These are phyloP conservation scores for Thelonectria olida DNA, from an alignment of 2,329 filamentous ascomycete genomes.

Conservation along the genomic window DNA sequence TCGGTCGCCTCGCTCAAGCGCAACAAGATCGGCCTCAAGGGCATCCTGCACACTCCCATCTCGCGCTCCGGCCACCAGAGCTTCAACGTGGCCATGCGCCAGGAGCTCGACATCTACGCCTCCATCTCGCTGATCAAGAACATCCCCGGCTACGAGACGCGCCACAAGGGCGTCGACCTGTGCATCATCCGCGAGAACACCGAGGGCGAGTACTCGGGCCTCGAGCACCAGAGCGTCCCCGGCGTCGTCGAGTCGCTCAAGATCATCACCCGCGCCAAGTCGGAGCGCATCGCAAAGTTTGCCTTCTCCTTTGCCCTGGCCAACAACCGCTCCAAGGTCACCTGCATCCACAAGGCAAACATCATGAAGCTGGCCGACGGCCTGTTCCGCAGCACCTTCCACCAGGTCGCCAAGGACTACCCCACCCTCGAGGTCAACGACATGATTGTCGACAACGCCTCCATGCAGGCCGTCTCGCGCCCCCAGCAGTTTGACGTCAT, in stretches of 20 bases:
- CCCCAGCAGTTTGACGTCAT: constrained; percentile 99
- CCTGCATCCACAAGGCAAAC: constrained; percentile 99
- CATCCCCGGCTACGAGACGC: constrained; percentile 97
- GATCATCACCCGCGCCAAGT: constrained; percentile 99
- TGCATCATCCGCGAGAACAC: constrained; percentile 99
- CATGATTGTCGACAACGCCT: constrained; percentile 99
- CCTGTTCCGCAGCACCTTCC: constrained; percentile 98
- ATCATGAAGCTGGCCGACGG: constrained; percentile 99
- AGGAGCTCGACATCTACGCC: constrained; percentile 99
- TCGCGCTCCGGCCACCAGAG: constrained; percentile 97
- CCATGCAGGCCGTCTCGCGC: constrained; percentile 96
- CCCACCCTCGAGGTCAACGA: constrained; percentile 96
- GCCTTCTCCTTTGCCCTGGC: constrained; percentile 97
- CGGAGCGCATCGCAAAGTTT: constrained; percentile 98
- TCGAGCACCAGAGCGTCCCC: constrained; percentile 96
- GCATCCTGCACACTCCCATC: constrained; percentile 97
- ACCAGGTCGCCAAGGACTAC: constrained; percentile 92
- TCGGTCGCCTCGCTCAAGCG: constrained; percentile 94
- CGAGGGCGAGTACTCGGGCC: constrained; percentile 98
- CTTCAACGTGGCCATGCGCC: constrained; percentile 99
- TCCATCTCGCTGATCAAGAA: constrained; percentile 99
- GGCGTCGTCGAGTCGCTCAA: constrained; percentile 99
- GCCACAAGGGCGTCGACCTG: constrained; percentile 96
- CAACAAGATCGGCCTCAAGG: constrained; percentile 99
- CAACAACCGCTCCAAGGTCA: constrained; percentile 99